Base-by-base conservation (phyloP, 306 rosid genomes). In the Oemleria cerasiformis region DNA sequence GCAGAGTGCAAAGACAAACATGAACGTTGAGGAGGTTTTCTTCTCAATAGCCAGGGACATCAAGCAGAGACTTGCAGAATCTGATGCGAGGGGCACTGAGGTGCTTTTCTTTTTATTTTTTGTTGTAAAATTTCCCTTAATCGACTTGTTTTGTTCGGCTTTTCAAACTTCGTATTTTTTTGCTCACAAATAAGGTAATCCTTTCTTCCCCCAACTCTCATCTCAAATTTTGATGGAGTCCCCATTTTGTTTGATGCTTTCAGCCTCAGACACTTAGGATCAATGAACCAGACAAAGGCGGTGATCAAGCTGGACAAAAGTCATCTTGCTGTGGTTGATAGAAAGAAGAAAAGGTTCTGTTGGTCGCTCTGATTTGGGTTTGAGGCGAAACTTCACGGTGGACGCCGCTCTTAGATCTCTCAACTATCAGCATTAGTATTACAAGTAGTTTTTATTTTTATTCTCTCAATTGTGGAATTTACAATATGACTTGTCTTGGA, bases 1-100 rank as follows among this genome's bases (percentile, higher is more conserved):
- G 84, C 87, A 90, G 96, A 90, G 96, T 88, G 96, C 96, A 74
- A 90, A 86, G 83, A 90, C 96, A 68, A 90, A 90, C 81, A 50
- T 86, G 94, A 90, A 90, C 8, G 96, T 90, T 77, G 96, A 90
- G 79, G 94, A 88, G 88, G 94, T 88, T 73, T 90, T 90, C 92
- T 90, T 90, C 74, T 90, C 96, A 59, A 84, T 90, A 74, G 94
- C 81, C 25, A 86, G 90, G 79, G 94, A 88, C 71, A 90, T 90
- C 65, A 90, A 90, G 80, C 87, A 81, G 81, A 90, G 92, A 87
- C 92, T 88, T 74, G 84, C 92, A 69, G 96, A 90, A 70, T 83
- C 94, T 50, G 94, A 86, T 83, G 80, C 92, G 21, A 86, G 38
- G 85, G 78, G 79, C 48, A 23, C 83, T 42, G 95, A 88, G 89